phyloP scores from a whole-genome alignment of 2,329 filamentous ascomycete genomes.

The Aspergillus sp. region DNA sequence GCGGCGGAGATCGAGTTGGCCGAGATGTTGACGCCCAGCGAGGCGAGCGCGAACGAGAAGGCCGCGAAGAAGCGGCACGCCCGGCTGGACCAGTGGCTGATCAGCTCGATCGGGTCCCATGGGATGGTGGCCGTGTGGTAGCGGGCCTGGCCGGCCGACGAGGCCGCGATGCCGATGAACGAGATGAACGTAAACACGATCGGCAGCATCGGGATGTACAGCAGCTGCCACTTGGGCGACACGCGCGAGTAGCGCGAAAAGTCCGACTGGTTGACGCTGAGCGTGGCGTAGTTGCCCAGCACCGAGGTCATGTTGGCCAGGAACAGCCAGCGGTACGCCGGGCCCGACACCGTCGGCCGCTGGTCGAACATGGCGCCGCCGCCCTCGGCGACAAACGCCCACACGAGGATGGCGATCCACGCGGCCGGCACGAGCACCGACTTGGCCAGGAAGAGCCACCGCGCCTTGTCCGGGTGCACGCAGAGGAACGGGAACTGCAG shows the following conservation, averaged over 20 bases:
- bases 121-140: constrained; percentile 35
- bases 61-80: constrained; percentile 51
- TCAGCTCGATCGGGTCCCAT: constrained; percentile 46
- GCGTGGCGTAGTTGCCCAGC: constrained; percentile 52
- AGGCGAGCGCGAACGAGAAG: constrained; percentile 54
- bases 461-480: constrained; percentile 42
- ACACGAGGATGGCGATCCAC: constrained; percentile 62
- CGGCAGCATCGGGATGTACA: constrained; percentile 53
- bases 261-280: constrained; percentile 56
- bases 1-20: constrained; percentile 51
- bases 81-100: constrained; percentile 39
- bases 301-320: constrained; percentile 51
- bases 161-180: constrained; percentile 47
- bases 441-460: constrained; percentile 40
- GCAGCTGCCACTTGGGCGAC: constrained; percentile 48
- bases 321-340: constrained; percentile 55
- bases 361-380: constrained; percentile 50
- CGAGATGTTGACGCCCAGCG: constrained; percentile 57
- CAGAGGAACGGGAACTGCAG: constrained; percentile 47
- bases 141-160: constrained; percentile 39
- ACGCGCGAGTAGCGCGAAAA: constrained; percentile 55
- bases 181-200: constrained; percentile 54
- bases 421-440: constrained; percentile 53
- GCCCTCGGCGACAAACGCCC: constrained; percentile 58
- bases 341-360: constrained; percentile 47